Evolutionary conservation across 2,329 filamentous ascomycete species (phyloP), one percentile per base, ranked within the genome.

Genomic region (Alternaria conjuncta): DNA sequence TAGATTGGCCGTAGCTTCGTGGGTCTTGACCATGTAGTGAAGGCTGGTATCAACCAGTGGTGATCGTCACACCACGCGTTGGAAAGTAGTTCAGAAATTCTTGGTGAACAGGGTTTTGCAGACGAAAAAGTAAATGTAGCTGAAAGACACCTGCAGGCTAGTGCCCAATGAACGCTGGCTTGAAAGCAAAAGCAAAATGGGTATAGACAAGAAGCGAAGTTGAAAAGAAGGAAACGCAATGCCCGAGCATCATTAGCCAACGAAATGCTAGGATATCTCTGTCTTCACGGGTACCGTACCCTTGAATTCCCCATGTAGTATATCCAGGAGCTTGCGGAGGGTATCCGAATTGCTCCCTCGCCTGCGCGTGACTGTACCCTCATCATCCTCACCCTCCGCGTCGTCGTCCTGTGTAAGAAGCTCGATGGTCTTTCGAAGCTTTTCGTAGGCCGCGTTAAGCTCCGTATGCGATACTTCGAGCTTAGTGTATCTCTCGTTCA

Each of bases 401-500:
- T 71, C 75, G 43, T 78, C 74, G 47, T 79, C 75, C 51, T 77
- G 70, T 5, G 74, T 79, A 20, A 80, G 72, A 11, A 81, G 70
- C 61, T 79, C 78, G 51, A 80, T 78, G 9, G 76, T 80, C 66
- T 75, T 79, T n/a, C 76, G 73, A 8, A 82, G 75, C 69, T 81
- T 81, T 18, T 81, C 78, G 64, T 81, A 81, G 36, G 78, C 76
- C 12, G 70, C 71, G 43, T 72, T 77, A 23, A 82, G 77, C 55
- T 81, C 78, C 0, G 70, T 78, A 71, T 89, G 88, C 5, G 86
- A 86, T 55, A 84, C 82, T 65, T 84, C 83, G 57, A 90, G 83
- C 32, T 83, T 82, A 62, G 84, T 85, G 74, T 89, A 87, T 68
- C 85, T 86, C 23, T 85, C 83, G 65, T 85, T 84, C 54, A 87